These are phyloP conservation scores for Ganoderma sinense DNA, from an alignment of 1,284 basidiomycete genomes.

Conservation along the genomic window DNA sequence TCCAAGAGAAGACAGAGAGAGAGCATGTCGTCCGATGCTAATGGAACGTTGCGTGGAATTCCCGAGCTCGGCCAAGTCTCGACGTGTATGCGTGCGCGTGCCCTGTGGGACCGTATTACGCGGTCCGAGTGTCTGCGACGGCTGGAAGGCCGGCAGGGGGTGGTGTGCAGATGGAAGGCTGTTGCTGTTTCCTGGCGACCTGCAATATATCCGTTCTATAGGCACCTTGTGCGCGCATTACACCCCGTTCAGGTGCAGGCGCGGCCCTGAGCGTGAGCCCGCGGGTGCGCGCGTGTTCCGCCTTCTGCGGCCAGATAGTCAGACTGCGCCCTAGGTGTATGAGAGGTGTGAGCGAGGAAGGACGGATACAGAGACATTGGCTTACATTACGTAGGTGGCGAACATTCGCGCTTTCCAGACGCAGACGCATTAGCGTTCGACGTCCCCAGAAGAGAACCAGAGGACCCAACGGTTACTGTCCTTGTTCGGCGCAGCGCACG, in stretches of 20 bases:
- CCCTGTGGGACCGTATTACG: not conserved
- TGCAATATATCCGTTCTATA: constrained; percentile 5
- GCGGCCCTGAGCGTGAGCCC: not conserved
- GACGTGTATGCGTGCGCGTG: not conserved
- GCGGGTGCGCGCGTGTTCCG: not conserved
- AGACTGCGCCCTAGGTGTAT: not conserved
- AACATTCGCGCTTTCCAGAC: not conserved
- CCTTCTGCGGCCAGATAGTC: not conserved
- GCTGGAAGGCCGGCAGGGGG: not conserved
- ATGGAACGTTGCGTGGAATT: not conserved
- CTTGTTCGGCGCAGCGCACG: not conserved
- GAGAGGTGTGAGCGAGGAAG: constrained; percentile 1
- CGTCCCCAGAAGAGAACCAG: not conserved
- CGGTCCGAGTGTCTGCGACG: not conserved
- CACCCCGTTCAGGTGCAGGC: not conserved
- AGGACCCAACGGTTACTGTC: not conserved
- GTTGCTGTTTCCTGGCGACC: constrained; percentile 3
- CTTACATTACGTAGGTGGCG: not conserved
- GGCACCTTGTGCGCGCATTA: not conserved
- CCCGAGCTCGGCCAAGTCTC: not conserved
- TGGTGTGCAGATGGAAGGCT: not conserved
- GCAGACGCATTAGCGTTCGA: not conserved
- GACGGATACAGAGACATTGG: not conserved
- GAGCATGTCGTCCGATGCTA: not conserved
- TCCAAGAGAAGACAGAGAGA: not conserved